These are phyloP conservation scores for Trypethelium eluteriae DNA, from an alignment of 495 filamentous ascomycete species.

Conservation along the genomic window DNA sequence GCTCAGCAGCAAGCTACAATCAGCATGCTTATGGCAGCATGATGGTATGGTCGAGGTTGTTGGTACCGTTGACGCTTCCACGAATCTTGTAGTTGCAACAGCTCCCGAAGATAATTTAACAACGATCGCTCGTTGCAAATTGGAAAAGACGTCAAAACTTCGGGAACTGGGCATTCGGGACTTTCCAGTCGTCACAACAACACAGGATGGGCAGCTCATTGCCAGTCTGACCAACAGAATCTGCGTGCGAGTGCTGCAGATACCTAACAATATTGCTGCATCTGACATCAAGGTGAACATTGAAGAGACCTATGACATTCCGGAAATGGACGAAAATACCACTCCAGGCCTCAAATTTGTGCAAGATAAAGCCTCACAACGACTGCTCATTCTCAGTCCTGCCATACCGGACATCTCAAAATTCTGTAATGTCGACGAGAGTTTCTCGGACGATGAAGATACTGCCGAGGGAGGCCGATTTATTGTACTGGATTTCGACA, in stretches of 20 bases:
- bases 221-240: conserved; percentile 6
- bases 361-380: neutral
- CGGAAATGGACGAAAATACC: conserved; percentile 6
- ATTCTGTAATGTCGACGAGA: neutral
- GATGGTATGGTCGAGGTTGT: conserved; percentile 11
- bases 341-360: conserved; percentile 5
- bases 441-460: conserved; percentile 7
- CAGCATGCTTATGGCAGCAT: conserved; percentile 4
- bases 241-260: conserved; percentile 1
- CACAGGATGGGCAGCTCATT: conserved; percentile 1
- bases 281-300: conserved; percentile 8
- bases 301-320: conserved; percentile 7
- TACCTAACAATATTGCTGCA: conserved; percentile 7
- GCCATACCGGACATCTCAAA: conserved; percentile 4
- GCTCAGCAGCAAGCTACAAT: conserved; percentile 4
- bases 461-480: conserved; percentile 24
- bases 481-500: conserved; percentile 27
- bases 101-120: conserved; percentile 1
- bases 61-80: conserved; percentile 4
- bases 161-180: conserved; percentile 3
- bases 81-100: conserved; percentile 1
- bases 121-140: neutral
- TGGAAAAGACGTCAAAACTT: conserved; percentile 5
- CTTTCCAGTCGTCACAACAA: conserved; percentile 9
- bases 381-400: conserved; percentile 11